These are phyloP conservation scores for Thamnidium elegans DNA, from an alignment of 192 early-diverging fungal species.

Conservation along the genomic window DNA sequence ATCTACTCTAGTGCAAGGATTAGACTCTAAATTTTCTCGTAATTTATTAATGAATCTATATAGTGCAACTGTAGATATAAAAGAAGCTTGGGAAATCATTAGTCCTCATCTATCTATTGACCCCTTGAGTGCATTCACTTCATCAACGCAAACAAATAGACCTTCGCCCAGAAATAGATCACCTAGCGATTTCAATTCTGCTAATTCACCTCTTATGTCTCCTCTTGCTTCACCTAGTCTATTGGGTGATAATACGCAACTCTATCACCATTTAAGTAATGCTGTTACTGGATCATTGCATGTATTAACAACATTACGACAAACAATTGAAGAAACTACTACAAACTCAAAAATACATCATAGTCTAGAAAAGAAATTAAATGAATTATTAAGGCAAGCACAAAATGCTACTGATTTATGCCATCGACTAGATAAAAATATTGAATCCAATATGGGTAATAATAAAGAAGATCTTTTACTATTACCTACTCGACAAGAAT, in stretches of 20 bases:
- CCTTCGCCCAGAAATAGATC: conserved; percentile 4
- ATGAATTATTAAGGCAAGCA: conserved; percentile 14
- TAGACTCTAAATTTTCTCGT: conserved; percentile 25
- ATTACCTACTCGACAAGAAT: background rate
- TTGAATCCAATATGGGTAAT: conserved; percentile 14
- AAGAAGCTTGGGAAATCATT: conserved; percentile 27
- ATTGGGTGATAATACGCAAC: conserved; percentile 15
- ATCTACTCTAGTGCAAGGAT: conserved; percentile 10
- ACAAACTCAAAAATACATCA: background rate
- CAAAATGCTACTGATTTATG: conserved; percentile 23
- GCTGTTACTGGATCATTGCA: conserved; percentile 24
- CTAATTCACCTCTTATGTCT: conserved; percentile 7
- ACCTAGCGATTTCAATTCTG: conserved; percentile 13
- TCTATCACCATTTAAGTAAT: conserved; percentile 25
- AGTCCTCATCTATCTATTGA: background rate
- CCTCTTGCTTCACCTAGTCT: conserved; percentile 8
- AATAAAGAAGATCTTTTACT: conserved; percentile 7
- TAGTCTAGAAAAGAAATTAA: conserved; percentile 13
- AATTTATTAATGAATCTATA: conserved; percentile 22
- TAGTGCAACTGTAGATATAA: conserved; percentile 25
- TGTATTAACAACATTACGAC: conserved; percentile 16
- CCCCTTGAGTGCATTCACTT: background rate
- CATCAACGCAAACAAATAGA: background rate
- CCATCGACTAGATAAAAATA: conserved; percentile 1
- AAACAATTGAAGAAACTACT: conserved; percentile 14